These are phyloP conservation scores for Aschersonia sp. DNA, from an alignment of 2,329 filamentous ascomycete species.

Conservation along the genomic window DNA sequence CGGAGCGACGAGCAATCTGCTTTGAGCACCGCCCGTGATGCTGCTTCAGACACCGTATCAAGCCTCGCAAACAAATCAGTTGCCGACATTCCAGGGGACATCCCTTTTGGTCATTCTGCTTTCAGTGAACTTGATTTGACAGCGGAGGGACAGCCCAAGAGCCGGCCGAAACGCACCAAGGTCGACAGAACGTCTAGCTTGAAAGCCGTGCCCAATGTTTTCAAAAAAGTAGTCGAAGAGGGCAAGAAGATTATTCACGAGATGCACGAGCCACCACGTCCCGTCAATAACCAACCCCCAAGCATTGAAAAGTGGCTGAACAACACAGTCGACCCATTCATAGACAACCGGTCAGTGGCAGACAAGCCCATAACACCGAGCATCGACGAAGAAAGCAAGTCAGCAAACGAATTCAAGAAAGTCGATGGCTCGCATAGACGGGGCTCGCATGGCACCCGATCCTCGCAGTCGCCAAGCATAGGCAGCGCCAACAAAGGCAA, in stretches of 20 bases:
- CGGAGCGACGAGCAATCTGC: slow-evolving; percentile 15
- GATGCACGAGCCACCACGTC: slow-evolving; percentile 38
- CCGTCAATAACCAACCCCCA: slow-evolving; percentile 39
- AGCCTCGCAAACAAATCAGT: slow-evolving; percentile 34
- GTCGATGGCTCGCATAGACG: slow-evolving; percentile 1
- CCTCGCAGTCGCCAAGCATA: slow-evolving; percentile 1
- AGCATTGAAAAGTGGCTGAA: slow-evolving; percentile 54
- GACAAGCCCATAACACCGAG: background rate
- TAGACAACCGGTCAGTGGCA: slow-evolving; percentile 22
- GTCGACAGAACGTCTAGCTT: slow-evolving; percentile 41
- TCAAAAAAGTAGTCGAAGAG: slow-evolving; percentile 50
- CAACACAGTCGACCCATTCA: slow-evolving; percentile 47
- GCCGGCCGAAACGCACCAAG: slow-evolving; percentile 26
- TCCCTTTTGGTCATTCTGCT: slow-evolving; percentile 51
- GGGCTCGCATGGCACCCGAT: slow-evolving; percentile 1
- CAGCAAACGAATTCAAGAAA: background rate
- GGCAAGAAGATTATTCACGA: slow-evolving; percentile 53
- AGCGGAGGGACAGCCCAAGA: slow-evolving; percentile 29
- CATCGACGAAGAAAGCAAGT: background rate
- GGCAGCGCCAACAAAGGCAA: background rate
- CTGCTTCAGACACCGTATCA: slow-evolving; percentile 18
- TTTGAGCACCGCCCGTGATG: slow-evolving; percentile 11
- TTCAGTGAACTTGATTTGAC: slow-evolving; percentile 50
- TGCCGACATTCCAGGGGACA: slow-evolving; percentile 40
- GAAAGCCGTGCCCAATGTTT: slow-evolving; percentile 44